Evolutionary conservation across 2,329 filamentous ascomycete species (phyloP).

Genomic region (Cladosporium phlei): DNA sequence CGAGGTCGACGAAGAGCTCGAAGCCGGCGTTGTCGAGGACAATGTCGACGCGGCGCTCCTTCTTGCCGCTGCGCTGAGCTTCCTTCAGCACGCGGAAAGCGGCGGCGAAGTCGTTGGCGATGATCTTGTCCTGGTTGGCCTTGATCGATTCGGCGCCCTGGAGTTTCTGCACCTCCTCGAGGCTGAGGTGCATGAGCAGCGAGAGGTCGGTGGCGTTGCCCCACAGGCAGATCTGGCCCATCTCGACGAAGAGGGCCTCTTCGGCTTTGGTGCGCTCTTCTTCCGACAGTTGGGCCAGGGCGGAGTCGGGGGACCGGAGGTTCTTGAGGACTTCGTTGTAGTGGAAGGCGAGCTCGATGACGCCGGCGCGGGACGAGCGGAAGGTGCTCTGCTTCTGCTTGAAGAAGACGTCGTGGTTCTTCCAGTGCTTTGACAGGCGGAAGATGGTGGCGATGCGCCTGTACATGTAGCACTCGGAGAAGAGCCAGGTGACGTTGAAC

Average conservation of each 20-base stretch:
- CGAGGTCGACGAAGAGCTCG: slow-evolving; percentile 90
- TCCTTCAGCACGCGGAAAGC: slow-evolving; percentile 66
- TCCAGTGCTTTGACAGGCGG: slow-evolving; percentile 74
- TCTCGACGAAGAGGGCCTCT: slow-evolving; percentile 76
- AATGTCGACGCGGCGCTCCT: slow-evolving; percentile 79
- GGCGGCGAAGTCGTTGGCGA: slow-evolving; percentile 74
- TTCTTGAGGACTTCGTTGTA: slow-evolving; percentile 70
- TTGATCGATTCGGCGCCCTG: slow-evolving; percentile 86
- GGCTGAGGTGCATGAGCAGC: slow-evolving; percentile 80
- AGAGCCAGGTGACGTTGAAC: slow-evolving; percentile 86
- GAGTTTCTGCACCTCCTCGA: slow-evolving; percentile 94
- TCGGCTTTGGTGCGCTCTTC: slow-evolving; percentile 62
- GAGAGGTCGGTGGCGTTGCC: slow-evolving; percentile 94
- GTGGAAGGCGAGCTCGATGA: slow-evolving; percentile 72
- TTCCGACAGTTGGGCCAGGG: slow-evolving; percentile 41
- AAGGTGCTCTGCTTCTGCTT: slow-evolving; percentile 90
- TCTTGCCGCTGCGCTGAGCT: slow-evolving; percentile 61
- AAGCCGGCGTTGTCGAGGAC: slow-evolving; percentile 97
- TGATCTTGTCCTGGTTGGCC: slow-evolving; percentile 81
- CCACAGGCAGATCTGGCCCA: slow-evolving; percentile 96
- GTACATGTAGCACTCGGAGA: slow-evolving; percentile 90
- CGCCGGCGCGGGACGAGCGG: slow-evolving; percentile 81
- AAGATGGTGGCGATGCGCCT: slow-evolving; percentile 79
- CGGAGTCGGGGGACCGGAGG: slow-evolving; percentile 51
- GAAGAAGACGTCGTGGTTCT: slow-evolving; percentile 80